Evolutionary conservation across 768 basidiomycete genomes (phyloP), one percentile per base, ranked within the genome.

Genomic region (Lentinus tigrinus): DNA sequence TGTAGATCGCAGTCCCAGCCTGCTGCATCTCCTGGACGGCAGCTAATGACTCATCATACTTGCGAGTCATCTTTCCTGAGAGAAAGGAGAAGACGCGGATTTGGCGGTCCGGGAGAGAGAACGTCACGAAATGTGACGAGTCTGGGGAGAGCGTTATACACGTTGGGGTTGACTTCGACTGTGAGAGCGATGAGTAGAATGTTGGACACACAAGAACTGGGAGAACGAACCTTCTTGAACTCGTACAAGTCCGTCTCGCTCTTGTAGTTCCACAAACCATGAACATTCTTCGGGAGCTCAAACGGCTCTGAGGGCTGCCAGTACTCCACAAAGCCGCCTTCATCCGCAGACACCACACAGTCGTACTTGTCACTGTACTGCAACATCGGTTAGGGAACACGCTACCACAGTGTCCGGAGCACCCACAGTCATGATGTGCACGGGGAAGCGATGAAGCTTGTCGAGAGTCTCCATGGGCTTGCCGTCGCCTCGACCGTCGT

Each of bases 11-110:
- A 4, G 97, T 97, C 1, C 95, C 96, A 1, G 95, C 95, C 71
- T 98, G 97, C 71, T 99, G 97, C 95, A 99, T 98, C 72, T 98
- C 95, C 70, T 96, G 93, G 38, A 95, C 91, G 0, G 97, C 95
- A 27, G 83, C 76, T 6, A 98, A 80, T 0, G 91, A 93, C 73
- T 99, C 97, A 61, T 99, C 97, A 70, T 98, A 99, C 70, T 92
- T 93, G 19, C 96, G 87, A 16, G 85, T 87, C 63, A 98, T 76
- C 69, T 95, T 97, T 7, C 93, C 97, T 0, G 84, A 82, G 11
- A 95, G 79, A 78, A 98, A 94, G 26, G 87, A 89, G 76, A 99
- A 99, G 50, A 98, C 80, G 52, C 96, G 91, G 42, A 99, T 86
- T 73, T 96, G 92, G 17, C 95, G 89, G 72, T 96, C 93, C 19